phyloP scores from a whole-genome alignment of 345 rosid genomes.

The Aquilaria yunnanensis region DNA sequence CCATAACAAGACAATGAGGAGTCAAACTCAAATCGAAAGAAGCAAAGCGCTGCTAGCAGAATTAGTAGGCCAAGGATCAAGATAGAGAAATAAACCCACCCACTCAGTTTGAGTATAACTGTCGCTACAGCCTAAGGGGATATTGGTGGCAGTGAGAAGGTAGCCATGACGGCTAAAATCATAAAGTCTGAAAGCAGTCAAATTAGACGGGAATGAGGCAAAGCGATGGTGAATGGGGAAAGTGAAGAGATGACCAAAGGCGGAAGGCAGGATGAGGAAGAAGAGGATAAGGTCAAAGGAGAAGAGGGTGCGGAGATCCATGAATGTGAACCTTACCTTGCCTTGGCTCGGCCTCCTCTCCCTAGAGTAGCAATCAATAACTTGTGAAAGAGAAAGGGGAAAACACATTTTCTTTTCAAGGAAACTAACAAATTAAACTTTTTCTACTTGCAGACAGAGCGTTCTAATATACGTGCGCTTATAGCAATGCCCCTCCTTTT shows the following conservation, averaged over 20 bases:
- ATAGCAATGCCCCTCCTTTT: too few relatives aligned
- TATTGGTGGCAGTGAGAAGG: conserved; percentile 48
- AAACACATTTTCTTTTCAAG: conserved; percentile 7
- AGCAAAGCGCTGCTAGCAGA: background rate
- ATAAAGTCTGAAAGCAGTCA: conserved; percentile 49
- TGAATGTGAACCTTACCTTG: conserved; percentile 1
- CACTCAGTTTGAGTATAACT: conserved; percentile 64
- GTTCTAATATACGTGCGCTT: too few relatives aligned
- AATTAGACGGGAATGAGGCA: conserved; percentile 33
- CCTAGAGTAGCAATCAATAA: background rate
- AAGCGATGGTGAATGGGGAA: conserved; percentile 62
- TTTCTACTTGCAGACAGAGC: background rate
- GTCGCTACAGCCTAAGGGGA: conserved; percentile 77
- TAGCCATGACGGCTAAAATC: conserved; percentile 68
- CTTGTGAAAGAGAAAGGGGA: background rate
- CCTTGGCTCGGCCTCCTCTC: conserved; percentile 17
- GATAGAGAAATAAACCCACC: conserved; percentile 4
- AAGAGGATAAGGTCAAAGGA: too few relatives aligned
- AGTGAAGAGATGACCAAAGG: conserved; percentile 29
- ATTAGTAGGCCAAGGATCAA: too few relatives aligned
- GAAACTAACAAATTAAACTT: conserved; percentile 7
- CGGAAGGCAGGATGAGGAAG: too few relatives aligned
- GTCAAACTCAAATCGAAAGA: background rate
- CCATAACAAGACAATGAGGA: too few relatives aligned
- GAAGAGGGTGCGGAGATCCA: too few relatives aligned